These are phyloP conservation scores for Blastocystis sp. DNA, from an alignment of 352 stramenopile species.

Conservation along the genomic window DNA sequence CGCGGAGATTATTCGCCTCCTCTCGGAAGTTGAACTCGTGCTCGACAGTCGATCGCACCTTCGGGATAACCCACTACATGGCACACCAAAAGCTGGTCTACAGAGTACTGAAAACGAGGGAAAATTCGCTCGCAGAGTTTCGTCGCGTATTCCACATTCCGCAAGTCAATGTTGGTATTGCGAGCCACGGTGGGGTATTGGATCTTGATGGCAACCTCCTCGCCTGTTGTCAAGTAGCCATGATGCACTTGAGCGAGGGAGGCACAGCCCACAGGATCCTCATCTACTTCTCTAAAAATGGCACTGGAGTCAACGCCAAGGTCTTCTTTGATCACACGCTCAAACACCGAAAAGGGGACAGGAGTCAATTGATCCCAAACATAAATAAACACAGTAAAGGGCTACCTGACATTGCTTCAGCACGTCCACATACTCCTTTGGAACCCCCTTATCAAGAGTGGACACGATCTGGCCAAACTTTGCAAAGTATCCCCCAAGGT, in stretches of 20 bases:
- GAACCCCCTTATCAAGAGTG: background rate
- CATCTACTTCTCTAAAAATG: conserved; percentile 25
- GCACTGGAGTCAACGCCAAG: background rate
- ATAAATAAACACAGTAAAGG: background rate
- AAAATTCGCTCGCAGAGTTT: conserved; percentile 8
- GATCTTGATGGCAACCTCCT: conserved; percentile 60
- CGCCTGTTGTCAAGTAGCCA: background rate
- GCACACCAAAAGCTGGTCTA: background rate
- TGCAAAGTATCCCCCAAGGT: conserved; percentile 52
- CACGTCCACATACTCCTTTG: background rate
- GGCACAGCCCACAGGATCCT: conserved; percentile 16
- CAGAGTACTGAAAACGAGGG: conserved; percentile 34
- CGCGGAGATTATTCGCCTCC: conserved; percentile 14
- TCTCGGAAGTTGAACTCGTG: conserved; percentile 30
- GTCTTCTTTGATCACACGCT: conserved; percentile 33
- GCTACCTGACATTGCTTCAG: conserved; percentile 22
- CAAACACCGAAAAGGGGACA: conserved; percentile 52
- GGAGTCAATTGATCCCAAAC: background rate
- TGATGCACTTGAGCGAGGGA: conserved; percentile 52
- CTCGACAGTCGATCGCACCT: conserved; percentile 23
- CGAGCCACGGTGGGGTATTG: conserved; percentile 24
- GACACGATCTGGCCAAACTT: conserved; percentile 59
- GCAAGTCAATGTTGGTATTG: conserved; percentile 48
- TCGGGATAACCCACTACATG: conserved; percentile 57
- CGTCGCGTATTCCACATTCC: conserved; percentile 40